phyloP scores from a whole-genome alignment of 345 rosid species.

The Arabis hirsuta region DNA sequence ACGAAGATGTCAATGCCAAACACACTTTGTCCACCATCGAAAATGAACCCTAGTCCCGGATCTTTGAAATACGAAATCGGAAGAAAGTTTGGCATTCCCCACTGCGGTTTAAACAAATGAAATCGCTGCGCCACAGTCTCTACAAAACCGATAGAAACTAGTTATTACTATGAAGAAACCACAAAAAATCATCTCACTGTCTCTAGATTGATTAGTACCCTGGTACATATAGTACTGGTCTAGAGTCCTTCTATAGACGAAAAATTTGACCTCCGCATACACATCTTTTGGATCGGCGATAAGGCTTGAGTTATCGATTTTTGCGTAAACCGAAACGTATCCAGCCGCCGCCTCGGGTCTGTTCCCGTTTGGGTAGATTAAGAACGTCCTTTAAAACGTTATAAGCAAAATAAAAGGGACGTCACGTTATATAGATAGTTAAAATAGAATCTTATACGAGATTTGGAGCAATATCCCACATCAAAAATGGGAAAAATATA shows the following conservation, averaged over 20 bases:
- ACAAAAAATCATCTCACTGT: background rate
- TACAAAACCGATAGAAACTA: conserved; percentile 3
- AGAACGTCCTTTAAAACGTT: too few relatives aligned
- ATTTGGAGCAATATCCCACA: too few relatives aligned
- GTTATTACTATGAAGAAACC: conserved; percentile 4
- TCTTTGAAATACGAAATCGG: background rate
- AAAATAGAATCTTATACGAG: too few relatives aligned
- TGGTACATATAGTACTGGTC: background rate
- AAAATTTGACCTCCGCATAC: conserved; percentile 21
- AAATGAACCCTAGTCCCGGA: conserved; percentile 3
- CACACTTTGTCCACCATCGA: conserved; percentile 31
- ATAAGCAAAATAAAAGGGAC: too few relatives aligned
- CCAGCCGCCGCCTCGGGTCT: background rate
- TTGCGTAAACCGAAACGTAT: background rate
- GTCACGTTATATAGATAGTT: too few relatives aligned
- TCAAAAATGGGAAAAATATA: too few relatives aligned
- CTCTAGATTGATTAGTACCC: background rate
- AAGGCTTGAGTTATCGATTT: conserved; percentile 11
- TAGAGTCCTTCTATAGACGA: background rate
- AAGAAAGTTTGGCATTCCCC: conserved; percentile 3
- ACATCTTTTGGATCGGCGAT: background rate
- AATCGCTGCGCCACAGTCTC: conserved; percentile 19
- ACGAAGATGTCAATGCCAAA: conserved; percentile 34
- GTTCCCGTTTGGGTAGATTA: conserved; percentile 9
- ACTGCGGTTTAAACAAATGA: conserved; percentile 10